Conservation (phyloP, 441 rosid species). For the Raphanus hybrid region DNA sequence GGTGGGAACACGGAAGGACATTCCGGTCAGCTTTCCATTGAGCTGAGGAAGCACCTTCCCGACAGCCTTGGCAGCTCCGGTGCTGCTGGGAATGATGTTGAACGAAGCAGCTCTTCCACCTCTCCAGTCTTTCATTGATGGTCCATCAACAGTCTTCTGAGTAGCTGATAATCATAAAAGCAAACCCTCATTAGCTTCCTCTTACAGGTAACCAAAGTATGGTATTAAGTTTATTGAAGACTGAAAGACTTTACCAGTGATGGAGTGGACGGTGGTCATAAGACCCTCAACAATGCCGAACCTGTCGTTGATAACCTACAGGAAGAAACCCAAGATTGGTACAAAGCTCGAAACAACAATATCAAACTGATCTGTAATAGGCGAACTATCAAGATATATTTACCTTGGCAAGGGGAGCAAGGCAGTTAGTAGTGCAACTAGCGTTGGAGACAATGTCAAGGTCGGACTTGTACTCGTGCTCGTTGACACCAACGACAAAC, state of each 20-base stretch:
- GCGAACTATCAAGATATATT: background rate
- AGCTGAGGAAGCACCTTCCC: conserved; percentile 80
- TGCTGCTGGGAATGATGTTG: conserved; percentile 92
- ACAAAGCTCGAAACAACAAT: background rate
- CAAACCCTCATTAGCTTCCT: background rate
- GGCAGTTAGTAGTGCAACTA: conserved; percentile 71
- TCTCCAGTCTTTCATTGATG: conserved; percentile 91
- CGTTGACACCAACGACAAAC: conserved; percentile 86
- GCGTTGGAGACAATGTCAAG: conserved; percentile 60
- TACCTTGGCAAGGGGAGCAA: conserved; percentile 80
- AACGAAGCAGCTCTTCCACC: conserved; percentile 95
- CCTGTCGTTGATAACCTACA: conserved; percentile 71
- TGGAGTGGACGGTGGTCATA: conserved; percentile 84
- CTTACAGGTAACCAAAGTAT: background rate
- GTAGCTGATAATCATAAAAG: conserved; percentile 50
- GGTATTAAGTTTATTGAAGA: background rate
- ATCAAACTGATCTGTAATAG: background rate
- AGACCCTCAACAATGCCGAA: conserved; percentile 91
- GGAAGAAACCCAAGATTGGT: background rate
- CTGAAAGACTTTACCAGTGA: conserved; percentile 52
- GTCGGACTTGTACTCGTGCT: conserved; percentile 80
- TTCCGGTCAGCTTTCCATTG: conserved; percentile 83
- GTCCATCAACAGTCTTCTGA: conserved; percentile 91
- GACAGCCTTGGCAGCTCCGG: conserved; percentile 95
- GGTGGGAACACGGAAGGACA: conserved; percentile 91